phyloP scores from a whole-genome alignment of 345 rosid genomes.

The Durio zibethinus region DNA sequence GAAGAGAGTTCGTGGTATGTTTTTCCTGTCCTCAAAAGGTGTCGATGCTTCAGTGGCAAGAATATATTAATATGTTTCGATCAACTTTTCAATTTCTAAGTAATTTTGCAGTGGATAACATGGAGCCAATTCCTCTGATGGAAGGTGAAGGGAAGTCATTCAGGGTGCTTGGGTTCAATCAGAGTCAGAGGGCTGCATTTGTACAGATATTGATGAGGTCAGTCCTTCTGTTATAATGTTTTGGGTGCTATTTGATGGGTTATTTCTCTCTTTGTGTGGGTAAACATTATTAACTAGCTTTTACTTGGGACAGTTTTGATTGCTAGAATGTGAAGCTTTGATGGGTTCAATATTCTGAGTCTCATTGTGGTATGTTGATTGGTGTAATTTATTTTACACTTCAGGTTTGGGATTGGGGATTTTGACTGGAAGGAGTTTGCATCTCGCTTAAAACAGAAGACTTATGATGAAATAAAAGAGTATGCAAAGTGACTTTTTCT shows the following conservation, averaged over 20 bases:
- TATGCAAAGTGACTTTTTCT: slow-evolving; percentile 31
- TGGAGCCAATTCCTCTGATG: slow-evolving; percentile 86
- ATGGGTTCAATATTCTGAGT: slow-evolving; percentile 1
- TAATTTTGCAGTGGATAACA: slow-evolving; percentile 51
- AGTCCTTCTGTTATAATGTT: slow-evolving; percentile 2
- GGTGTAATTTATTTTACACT: slow-evolving; percentile 16
- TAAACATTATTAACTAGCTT: background rate
- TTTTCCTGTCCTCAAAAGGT: slow-evolving; percentile 4
- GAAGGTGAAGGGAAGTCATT: slow-evolving; percentile 98
- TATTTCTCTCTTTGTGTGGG: background rate
- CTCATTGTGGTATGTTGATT: background rate
- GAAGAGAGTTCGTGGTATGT: slow-evolving; percentile 75
- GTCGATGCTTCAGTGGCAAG: background rate
- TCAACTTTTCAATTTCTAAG: slow-evolving; percentile 16
- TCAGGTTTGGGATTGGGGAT: slow-evolving; percentile 88
- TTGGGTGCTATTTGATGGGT: background rate
- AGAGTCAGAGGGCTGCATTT: slow-evolving; percentile 91
- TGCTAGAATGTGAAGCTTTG: slow-evolving; percentile 15
- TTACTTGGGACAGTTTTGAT: background rate
- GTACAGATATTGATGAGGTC: slow-evolving; percentile 94
- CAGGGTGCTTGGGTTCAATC: slow-evolving; percentile 89
- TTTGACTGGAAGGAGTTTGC: slow-evolving; percentile 88
- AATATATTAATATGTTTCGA: background rate
- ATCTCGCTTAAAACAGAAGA: slow-evolving; percentile 89
- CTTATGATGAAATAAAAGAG: slow-evolving; percentile 79